Evolutionary conservation across 2,329 filamentous ascomycete genomes (phyloP), one percentile per base, ranked within the genome.

Genomic region (Pestalotiopsis sp.): DNA sequence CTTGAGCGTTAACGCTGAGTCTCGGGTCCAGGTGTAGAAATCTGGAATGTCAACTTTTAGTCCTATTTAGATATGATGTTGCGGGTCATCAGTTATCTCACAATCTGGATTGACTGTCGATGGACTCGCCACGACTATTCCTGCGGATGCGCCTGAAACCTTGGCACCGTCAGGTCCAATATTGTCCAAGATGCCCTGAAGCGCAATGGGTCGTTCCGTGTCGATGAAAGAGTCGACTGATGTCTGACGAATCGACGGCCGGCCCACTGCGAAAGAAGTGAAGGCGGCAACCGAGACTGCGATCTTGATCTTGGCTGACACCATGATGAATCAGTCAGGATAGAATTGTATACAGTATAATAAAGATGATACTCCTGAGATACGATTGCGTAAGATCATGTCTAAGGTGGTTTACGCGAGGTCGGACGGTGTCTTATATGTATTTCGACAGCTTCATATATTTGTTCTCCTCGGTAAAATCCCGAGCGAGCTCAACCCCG

Each of bases 11-110:
- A 89, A 74, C 7, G 85, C 85, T 0, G 86, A 82, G 75, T 89
- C 87, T 31, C 87, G 81, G 2, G 85, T 86, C 87, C 87, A 89
- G 0, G 86, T 88, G 71, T 84, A 88, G 76, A 83, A 88, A 72
- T 89, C 85, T 87, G 38, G 13, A 20, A 5, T 1, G 7, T 27
- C 13, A 20, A 27, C 9, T 62, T 2, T 36, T 61, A 20, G 36
- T 20, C 27, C 9, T n/a, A 1, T n/a, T 13, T 2, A 61, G 14
- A 20, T 2, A 39, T 36, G 25, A 11, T 5, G 13, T 38, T n/a
- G n/a, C 20, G 20, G 12, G 36, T 20, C 2, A 31, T 7, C 7
- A 31, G 13, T 1, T 17, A 3, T 23, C 77, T 76, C 73, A 88
- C 86, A 90, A 72, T 88, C 79, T 1, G 87, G 87, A 72, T 85